Conservation (phyloP, 1,139 yeast genomes). For the Pichia sp. region DNA sequence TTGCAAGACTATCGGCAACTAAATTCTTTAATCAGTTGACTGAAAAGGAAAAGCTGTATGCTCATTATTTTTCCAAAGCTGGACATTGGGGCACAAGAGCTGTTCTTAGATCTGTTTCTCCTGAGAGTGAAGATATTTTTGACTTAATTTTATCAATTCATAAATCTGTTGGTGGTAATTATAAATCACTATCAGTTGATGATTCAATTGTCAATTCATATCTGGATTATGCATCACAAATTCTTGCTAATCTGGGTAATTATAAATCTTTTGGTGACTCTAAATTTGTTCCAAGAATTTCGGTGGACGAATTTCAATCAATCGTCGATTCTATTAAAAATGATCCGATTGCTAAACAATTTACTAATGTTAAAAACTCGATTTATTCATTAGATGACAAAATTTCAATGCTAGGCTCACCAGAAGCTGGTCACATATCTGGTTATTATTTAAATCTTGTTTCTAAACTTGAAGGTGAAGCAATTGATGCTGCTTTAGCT, state of each 20-base stretch:
- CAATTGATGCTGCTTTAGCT: conserved; percentile 59
- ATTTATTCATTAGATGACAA: conserved; percentile 47
- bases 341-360: conserved; percentile 34
- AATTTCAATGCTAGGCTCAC: conserved; percentile 63
- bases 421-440: conserved; percentile 67
- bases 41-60: conserved; percentile 56
- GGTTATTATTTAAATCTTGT: conserved; percentile 57
- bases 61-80: conserved; percentile 77
- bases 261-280: conserved; percentile 86
- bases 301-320: conserved; percentile 41
- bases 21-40: conserved; percentile 44
- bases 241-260: conserved; percentile 75
- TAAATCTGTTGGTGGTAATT: conserved; percentile 45
- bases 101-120: conserved; percentile 75
- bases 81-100: conserved; percentile 78
- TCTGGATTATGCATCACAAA: conserved; percentile 75
- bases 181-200: conserved; percentile 33
- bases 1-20: conserved; percentile 36
- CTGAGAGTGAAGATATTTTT: conserved; percentile 68
- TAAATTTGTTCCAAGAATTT: conserved; percentile 67
- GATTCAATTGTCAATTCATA: conserved; percentile 39
- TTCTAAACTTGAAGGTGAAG: conserved; percentile 56
- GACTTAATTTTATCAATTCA: conserved; percentile 62
- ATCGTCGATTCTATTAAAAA: conserved; percentile 40
- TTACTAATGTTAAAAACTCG: conserved; percentile 39